Evolutionary conservation across 169 alveolate genomes (phyloP).

Genomic region (Plasmodium berghei): DNA sequence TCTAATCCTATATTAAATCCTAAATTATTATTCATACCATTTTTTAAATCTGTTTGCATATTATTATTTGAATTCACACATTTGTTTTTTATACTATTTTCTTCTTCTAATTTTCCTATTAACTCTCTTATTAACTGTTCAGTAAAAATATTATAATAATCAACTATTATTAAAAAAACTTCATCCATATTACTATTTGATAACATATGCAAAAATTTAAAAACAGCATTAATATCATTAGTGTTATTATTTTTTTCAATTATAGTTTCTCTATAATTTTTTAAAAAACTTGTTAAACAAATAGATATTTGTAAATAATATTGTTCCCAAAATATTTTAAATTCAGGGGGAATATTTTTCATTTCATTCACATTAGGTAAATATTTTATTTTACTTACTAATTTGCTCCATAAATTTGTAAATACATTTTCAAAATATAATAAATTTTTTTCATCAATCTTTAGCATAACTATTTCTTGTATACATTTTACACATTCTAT

Average conservation of each 20-base stretch:
- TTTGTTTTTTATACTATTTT: conserved; percentile 78
- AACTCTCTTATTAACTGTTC: conserved; percentile 87
- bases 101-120: conserved; percentile 81
- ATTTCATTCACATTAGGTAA: conserved; percentile 90
- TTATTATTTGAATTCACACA: conserved; percentile 32
- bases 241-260: conserved; percentile 78
- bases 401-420: conserved; percentile 86
- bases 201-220: conserved; percentile 80
- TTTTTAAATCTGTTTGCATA: conserved; percentile 18
- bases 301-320: conserved; percentile 89
- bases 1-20: conserved; percentile 19
- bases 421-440: conserved; percentile 81
- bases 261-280: conserved; percentile 81
- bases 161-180: conserved; percentile 96
- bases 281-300: conserved; percentile 86
- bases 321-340: conserved; percentile 90
- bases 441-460: conserved; percentile 82
- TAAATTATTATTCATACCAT: not conserved
- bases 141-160: conserved; percentile 97
- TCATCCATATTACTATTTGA: conserved; percentile 93
- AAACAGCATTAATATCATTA: conserved; percentile 78
- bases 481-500: conserved; percentile 93
- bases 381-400: conserved; percentile 84
- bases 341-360: conserved; percentile 83
- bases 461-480: conserved; percentile 92